A percentile compares a stretch with the other conserved stretches of the same genome.
phyloP scores from a whole-genome alignment of 2,329 filamentous ascomycete genomes.

The Penicillium fuscoglaucum region DNA sequence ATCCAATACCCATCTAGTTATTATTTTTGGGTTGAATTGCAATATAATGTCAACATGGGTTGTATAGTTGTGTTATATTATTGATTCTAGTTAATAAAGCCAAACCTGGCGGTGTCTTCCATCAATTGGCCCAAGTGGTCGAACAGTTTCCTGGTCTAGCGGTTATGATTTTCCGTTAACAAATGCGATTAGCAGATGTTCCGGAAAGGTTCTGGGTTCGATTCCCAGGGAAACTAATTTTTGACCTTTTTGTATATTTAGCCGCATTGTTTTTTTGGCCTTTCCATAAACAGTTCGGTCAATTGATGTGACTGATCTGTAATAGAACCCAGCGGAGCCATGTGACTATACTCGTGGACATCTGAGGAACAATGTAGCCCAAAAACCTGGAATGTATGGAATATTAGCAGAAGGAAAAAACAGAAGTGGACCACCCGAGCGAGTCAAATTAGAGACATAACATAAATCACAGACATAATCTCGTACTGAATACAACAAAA shows the following conservation, averaged over 20 bases:
- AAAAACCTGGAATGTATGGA: neutral
- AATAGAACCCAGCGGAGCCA: neutral
- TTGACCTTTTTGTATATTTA: neutral
- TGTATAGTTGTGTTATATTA: neutral
- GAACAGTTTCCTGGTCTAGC: conserved; percentile 4
- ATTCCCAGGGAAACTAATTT: conserved; percentile 15
- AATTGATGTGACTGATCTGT: neutral
- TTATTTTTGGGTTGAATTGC: too few species aligned
- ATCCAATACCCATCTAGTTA: neutral
- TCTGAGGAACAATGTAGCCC: neutral
- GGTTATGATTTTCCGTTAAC: conserved; percentile 12
- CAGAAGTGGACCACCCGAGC: neutral
- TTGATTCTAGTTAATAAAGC: neutral
- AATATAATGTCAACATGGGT: neutral
- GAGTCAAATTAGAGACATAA: conserved; percentile 4
- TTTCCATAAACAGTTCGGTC: neutral
- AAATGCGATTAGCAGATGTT: conserved; percentile 5
- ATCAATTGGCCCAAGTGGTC: conserved; percentile 3
- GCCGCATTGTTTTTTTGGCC: neutral
- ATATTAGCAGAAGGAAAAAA: neutral
- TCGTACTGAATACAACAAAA: conserved; percentile 4
- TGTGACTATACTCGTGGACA: neutral
- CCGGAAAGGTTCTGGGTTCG: conserved; percentile 16
- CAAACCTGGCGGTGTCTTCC: rapidly evolving
- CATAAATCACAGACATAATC: conserved; percentile 1